Evolutionary conservation across 306 rosid species (phyloP).

Genomic region (Notholithocarpus densiflorus): DNA sequence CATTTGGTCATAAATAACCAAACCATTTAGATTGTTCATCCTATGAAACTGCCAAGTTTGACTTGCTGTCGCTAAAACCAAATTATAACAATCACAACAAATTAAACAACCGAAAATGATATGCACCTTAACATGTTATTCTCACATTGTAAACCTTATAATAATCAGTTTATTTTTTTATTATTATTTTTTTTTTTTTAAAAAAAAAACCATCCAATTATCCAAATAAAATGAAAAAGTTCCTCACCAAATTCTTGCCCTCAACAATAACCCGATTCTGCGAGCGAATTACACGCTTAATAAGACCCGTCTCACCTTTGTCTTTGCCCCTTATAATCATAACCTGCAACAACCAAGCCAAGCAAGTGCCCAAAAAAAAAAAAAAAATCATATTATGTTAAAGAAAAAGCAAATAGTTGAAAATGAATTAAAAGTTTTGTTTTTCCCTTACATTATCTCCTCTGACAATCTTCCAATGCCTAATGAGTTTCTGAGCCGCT

Average conservation of each 20-base stretch:
- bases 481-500: conserved; percentile 90
- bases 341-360: conserved; percentile 45
- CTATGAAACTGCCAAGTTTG: background rate
- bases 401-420: background rate
- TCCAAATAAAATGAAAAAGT: background rate
- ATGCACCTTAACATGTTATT: background rate
- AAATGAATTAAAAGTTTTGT: background rate
- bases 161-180: background rate
- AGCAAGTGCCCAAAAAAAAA: background rate
- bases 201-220: background rate
- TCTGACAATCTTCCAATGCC: conserved; percentile 85
- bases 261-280: conserved; percentile 94
- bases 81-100: background rate
- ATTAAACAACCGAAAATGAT: background rate
- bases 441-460: conserved; percentile 74
- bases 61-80: background rate
- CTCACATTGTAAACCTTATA: background rate
- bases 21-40: background rate
- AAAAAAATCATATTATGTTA: background rate
- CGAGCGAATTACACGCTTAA: conserved; percentile 83
- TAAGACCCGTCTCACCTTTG: conserved; percentile 69
- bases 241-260: conserved; percentile 85
- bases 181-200: no score
- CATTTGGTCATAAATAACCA: background rate
- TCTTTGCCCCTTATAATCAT: conserved; percentile 92